Conservation (phyloP, 2,329 filamentous ascomycete species). For the Colletotrichum somersetense region DNA sequence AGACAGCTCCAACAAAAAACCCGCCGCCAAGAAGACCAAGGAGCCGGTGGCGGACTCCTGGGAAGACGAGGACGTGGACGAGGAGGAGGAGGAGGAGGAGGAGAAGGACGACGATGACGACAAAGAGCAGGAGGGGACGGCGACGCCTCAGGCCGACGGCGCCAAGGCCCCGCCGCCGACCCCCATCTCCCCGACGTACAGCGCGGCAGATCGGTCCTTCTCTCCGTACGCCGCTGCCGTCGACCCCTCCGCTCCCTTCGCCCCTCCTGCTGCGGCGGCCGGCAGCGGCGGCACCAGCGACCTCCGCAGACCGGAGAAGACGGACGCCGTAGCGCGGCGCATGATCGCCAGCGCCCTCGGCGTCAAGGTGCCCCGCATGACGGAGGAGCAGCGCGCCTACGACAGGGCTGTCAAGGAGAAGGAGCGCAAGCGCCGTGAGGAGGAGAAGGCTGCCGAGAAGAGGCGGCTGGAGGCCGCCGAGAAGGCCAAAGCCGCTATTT, state of each 20-base stretch:
- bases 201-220: slow-evolving; percentile 41
- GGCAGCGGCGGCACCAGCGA: slow-evolving; percentile 41
- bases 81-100: slow-evolving; percentile 44
- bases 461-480: slow-evolving; percentile 74
- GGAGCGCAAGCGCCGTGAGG: slow-evolving; percentile 81
- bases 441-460: slow-evolving; percentile 76
- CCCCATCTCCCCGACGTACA: slow-evolving; percentile 68
- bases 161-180: slow-evolving; percentile 74
- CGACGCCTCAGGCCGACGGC: slow-evolving; percentile 44
- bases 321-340: slow-evolving; percentile 88
- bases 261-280: slow-evolving; percentile 3
- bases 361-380: slow-evolving; percentile 82
- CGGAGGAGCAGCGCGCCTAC: slow-evolving; percentile 90
- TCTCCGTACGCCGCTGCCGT: slow-evolving; percentile 44
- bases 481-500: slow-evolving; percentile 84
- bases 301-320: slow-evolving; percentile 81
- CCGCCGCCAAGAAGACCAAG: slow-evolving; percentile 43
- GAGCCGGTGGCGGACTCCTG: slow-evolving; percentile 58
- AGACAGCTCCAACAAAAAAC: slow-evolving; percentile 42
- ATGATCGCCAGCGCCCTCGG: slow-evolving; percentile 93
- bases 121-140: slow-evolving; percentile 42
- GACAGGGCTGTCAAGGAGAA: slow-evolving; percentile 86
- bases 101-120: slow-evolving; percentile 43
- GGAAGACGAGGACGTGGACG: slow-evolving; percentile 65
- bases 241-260: slow-evolving; percentile 32